A percentile compares a stretch with the other conserved stretches of the same genome.
Conservation (phyloP, 805 yeast genomes). For the Lachancea nothofagi region DNA sequence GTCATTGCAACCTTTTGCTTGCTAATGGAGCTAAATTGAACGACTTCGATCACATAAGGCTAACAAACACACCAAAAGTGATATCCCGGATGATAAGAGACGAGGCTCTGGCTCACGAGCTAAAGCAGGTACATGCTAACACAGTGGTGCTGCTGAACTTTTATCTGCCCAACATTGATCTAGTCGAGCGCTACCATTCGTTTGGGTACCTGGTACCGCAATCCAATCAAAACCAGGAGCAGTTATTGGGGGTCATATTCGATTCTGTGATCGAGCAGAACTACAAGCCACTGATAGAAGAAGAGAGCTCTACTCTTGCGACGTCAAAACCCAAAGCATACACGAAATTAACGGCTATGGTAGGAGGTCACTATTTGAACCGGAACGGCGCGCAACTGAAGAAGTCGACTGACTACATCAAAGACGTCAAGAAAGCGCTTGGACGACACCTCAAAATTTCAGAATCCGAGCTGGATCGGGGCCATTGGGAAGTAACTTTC, state of each 20-base stretch:
- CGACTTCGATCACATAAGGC: slow-evolving; percentile 50
- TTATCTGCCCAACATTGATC: slow-evolving; percentile 43
- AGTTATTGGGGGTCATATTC: slow-evolving; percentile 78
- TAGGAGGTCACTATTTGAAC: slow-evolving; percentile 71
- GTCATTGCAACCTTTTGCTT: slow-evolving; percentile 14
- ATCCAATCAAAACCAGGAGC: slow-evolving; percentile 41
- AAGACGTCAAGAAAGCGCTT: slow-evolving; percentile 36
- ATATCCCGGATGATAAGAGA: slow-evolving; percentile 34
- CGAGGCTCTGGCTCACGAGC: slow-evolving; percentile 15
- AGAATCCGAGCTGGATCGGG: slow-evolving; percentile 25
- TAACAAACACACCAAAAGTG: slow-evolving; percentile 47
- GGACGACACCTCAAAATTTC: slow-evolving; percentile 36
- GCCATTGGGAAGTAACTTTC: slow-evolving; percentile 35
- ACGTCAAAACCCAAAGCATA: slow-evolving; percentile 32
- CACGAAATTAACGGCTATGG: slow-evolving; percentile 79
- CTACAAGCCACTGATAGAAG: slow-evolving; percentile 30
- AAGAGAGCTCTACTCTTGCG: neutral
- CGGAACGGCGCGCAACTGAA: slow-evolving; percentile 23
- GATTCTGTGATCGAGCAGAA: slow-evolving; percentile 79
- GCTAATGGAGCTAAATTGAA: slow-evolving; percentile 9
- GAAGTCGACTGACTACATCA: slow-evolving; percentile 16
- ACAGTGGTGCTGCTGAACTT: slow-evolving; percentile 67
- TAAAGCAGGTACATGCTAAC: slow-evolving; percentile 31
- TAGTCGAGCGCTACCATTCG: slow-evolving; percentile 47
- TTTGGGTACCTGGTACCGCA: slow-evolving; percentile 86